Percentiles rank a stretch among this genome's conserved stretches.
Conservation (phyloP, 78 protist species). For the Dictyostelium discoideum region dicty_2.7 NC_007088.5:3308501-3309000, state of each 20-base stretch:
- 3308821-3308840: slow-evolving; percentile 45
- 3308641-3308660: slow-evolving; percentile 29
- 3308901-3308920: slow-evolving; percentile 24
- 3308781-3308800: slow-evolving; percentile 50
- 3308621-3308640: background rate
- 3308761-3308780: slow-evolving; percentile 36
- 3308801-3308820: slow-evolving; percentile 49
- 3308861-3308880: slow-evolving; percentile 64
- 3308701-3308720: slow-evolving; percentile 1
- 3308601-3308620: slow-evolving; percentile 3
- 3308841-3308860: slow-evolving; percentile 43
- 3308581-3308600: background rate
- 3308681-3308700: background rate
- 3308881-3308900: slow-evolving; percentile 60
- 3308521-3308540: background rate
- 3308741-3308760: slow-evolving; percentile 18
- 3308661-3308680: slow-evolving; percentile 22
- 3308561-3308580: background rate
- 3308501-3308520: slow-evolving; percentile 2
- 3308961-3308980: background rate
- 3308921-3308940: background rate
- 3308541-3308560: background rate
- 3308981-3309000: background rate
- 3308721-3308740: slow-evolving; percentile 83
- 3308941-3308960: background rate